Evolutionary conservation across 441 rosid genomes (phyloP), one percentile per base, ranked within the genome.

Genomic region (Populus trichocarpa): DNA sequence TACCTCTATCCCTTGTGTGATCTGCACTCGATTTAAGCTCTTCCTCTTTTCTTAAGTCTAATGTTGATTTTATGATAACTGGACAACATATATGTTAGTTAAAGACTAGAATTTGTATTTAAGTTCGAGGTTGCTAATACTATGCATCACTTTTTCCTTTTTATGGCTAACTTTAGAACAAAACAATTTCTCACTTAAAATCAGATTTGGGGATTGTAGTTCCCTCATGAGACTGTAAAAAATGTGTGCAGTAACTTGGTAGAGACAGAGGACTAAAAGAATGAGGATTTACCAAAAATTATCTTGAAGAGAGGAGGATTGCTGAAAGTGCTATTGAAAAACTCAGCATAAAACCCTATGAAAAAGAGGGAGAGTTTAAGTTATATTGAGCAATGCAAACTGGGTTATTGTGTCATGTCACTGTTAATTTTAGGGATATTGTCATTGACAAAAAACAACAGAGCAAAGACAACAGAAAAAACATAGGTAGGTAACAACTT

Each of bases 321-420:
- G 40, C 38, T 74, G 64, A 28, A 75, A 75, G 64, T 26, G 25
- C 36, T 66, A 22, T 46, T 66, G 28, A 63, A 69, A 77, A 30
- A 28, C 9, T 12, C 14, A 28, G 64, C 25, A 26, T 14, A 10
- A 20, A 70, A 59, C 26, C 40, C 9, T 40, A 38, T 70, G 69
- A 70, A 42, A 69, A 67, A 50, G 59, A 5, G 18, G 59, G 59
- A 50, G n/a, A 14, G 20, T 14, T 50, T 50, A 50, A 50, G 59
- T 5, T 50, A 50, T 50, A 50, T 40, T 50, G 20, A 50, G 59
- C 59, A 50, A 50, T 50, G 59, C 50, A 42, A 71, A 1, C 63
- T 28, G 2, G 50, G 71, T 22, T 13, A 28, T 20, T 22, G 26
- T 57, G 46, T 59, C 7, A 23, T 3, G 38, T 4, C 33, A 33